These are phyloP conservation scores for Leccinum pellstonianum DNA, from an alignment of 768 basidiomycete species.

Conservation along the genomic window DNA sequence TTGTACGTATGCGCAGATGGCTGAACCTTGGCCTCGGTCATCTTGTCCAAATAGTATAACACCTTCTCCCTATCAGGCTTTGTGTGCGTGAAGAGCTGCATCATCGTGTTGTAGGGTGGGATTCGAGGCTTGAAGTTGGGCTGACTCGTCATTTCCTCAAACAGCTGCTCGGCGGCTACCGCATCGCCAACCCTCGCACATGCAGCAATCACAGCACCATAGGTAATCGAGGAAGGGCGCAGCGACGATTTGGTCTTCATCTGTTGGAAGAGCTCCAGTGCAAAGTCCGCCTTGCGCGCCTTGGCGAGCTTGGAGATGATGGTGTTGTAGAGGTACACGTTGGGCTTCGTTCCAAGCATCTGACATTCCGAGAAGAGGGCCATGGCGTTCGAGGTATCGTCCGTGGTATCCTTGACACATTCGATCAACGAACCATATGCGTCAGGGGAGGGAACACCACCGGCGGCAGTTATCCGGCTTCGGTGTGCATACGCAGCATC, in stretches of 20 bases:
- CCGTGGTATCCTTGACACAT: constrained; percentile 89
- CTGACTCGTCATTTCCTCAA: constrained; percentile 76
- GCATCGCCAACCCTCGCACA: constrained; percentile 93
- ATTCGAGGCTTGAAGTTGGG: constrained; percentile 82
- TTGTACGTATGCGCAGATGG: constrained; percentile 96
- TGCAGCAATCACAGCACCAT: constrained; percentile 90
- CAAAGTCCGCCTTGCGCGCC: constrained; percentile 90
- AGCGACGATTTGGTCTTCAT: constrained; percentile 68
- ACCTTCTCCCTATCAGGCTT: constrained; percentile 81
- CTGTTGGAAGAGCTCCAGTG: constrained; percentile 80
- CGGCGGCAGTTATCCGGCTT: constrained; percentile 69
- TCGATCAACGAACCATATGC: constrained; percentile 91
- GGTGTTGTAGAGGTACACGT: constrained; percentile 93
- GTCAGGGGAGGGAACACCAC: constrained; percentile 78
- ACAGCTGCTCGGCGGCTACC: constrained; percentile 75
- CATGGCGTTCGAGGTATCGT: constrained; percentile 87
- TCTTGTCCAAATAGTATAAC: constrained; percentile 68
- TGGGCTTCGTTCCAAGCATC: constrained; percentile 65
- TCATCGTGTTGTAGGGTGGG: constrained; percentile 98
- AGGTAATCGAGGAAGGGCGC: constrained; percentile 81
- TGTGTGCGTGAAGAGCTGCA: constrained; percentile 92
- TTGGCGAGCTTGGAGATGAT: constrained; percentile 95
- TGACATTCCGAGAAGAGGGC: constrained; percentile 80
- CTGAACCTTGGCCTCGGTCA: constrained; percentile 56
- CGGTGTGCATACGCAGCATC: constrained; percentile 83